A percentile compares a stretch with the other conserved stretches of the same genome.
Conservation (phyloP, 2,329 filamentous ascomycete genomes). For the Raffaelea deltoideospora region DNA sequence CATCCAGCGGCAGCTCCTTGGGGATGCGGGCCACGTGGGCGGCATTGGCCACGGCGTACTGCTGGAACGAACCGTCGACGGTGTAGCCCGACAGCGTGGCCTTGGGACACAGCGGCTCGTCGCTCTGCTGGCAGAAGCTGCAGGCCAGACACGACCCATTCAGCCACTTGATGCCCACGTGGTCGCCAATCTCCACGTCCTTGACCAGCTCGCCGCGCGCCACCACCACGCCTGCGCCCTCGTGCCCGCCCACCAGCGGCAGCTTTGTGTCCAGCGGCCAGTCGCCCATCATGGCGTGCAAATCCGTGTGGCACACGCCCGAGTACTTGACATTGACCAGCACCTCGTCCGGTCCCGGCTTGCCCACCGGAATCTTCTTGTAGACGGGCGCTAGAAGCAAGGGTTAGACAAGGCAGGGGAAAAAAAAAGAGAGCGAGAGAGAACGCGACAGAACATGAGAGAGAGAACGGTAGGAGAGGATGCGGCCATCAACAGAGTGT, state of each 20-base stretch:
- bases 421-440: background rate
- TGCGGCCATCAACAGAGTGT: no score
- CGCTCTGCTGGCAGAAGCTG: conserved; percentile 63
- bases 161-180: conserved; percentile 86
- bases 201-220: conserved; percentile 60
- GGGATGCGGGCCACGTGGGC: conserved; percentile 72
- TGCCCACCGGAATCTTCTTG: conserved; percentile 61
- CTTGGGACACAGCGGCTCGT: conserved; percentile 70
- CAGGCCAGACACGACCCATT: conserved; percentile 77
- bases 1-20: conserved; percentile 60
- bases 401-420: background rate
- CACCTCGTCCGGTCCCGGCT: conserved; percentile 24
- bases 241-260: conserved; percentile 40
- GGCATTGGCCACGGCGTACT: conserved; percentile 80
- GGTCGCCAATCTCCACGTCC: conserved; percentile 68
- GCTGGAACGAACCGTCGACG: conserved; percentile 84
- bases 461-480: no score
- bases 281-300: conserved; percentile 13
- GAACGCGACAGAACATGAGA: background rate
- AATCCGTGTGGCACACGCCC: conserved; percentile 17
- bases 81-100: conserved; percentile 77
- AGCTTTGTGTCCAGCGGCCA: conserved; percentile 14
- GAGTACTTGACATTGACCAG: conserved; percentile 18
- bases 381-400: conserved; percentile 40
- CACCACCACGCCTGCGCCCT: conserved; percentile 72